phyloP scores from a whole-genome alignment of 306 rosid species.

The Psophocarpus tetragonolobus region DNA sequence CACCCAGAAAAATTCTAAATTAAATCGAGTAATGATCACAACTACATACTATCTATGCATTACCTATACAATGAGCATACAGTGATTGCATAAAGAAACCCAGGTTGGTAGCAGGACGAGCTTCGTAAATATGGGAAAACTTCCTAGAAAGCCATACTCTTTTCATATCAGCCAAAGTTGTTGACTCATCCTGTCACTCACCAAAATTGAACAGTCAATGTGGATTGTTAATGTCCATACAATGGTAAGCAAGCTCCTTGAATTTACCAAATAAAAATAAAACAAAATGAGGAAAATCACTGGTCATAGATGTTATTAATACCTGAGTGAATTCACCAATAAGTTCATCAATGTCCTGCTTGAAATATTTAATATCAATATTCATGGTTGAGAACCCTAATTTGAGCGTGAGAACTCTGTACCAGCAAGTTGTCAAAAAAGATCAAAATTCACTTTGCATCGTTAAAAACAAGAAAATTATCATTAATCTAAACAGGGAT shows the following conservation, averaged over 20 bases:
- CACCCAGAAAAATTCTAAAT: conserved; percentile 1
- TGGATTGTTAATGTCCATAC: neutral
- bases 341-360: conserved; percentile 76
- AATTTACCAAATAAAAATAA: neutral
- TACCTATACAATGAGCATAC: conserved; percentile 81
- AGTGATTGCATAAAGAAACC: conserved; percentile 91
- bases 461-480: neutral
- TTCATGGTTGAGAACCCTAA: conserved; percentile 41
- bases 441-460: neutral
- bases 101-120: conserved; percentile 65
- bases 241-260: neutral
- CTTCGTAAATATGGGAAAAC: conserved; percentile 80
- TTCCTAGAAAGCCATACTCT: conserved; percentile 76
- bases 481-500: neutral
- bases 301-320: neutral
- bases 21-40: neutral
- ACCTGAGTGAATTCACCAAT: conserved; percentile 64
- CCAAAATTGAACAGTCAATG: conserved; percentile 25
- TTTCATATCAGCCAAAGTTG: conserved; percentile 69
- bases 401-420: conserved; percentile 5
- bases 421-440: neutral
- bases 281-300: conserved; percentile 20
- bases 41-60: neutral
- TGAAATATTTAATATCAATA: conserved; percentile 50
- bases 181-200: conserved; percentile 54